Conservation (phyloP, 2,329 filamentous ascomycete genomes). For the Scytalidium lignicola region DNA sequence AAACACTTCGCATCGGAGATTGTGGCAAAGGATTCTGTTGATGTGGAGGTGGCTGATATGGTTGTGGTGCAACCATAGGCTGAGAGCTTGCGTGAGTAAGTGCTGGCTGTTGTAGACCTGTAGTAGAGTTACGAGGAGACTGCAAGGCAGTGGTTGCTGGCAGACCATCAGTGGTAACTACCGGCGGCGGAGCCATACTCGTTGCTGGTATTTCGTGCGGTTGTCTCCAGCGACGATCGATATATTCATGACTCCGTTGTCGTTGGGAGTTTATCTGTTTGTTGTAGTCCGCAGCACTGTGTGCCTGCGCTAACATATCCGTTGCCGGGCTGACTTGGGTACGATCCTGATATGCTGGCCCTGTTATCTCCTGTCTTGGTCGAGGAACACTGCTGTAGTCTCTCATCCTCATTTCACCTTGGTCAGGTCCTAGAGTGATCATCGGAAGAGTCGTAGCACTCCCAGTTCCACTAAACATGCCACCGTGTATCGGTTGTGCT, state of each 20-base stretch:
- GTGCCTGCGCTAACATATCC: conserved; percentile 80
- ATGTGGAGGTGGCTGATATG: conserved; percentile 69
- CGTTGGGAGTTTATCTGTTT: conserved; percentile 77
- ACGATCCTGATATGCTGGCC: conserved; percentile 82
- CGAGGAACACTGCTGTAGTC: conserved; percentile 82
- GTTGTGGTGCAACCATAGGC: conserved; percentile 42
- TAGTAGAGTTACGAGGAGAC: conserved; percentile 52
- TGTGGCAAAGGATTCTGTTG: conserved; percentile 68
- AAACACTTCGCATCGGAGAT: conserved; percentile 67
- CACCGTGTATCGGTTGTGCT: conserved; percentile 65
- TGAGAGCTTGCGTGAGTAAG: conserved; percentile 36
- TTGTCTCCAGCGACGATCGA: conserved; percentile 76
- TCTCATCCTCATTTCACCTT: conserved; percentile 69
- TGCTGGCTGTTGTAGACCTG: conserved; percentile 48
- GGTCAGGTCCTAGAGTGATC: conserved; percentile 75
- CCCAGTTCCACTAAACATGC: conserved; percentile 62
- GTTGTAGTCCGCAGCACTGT: conserved; percentile 87
- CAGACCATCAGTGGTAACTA: conserved; percentile 36
- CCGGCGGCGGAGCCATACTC: conserved; percentile 28
- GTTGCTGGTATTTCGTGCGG: conserved; percentile 70
- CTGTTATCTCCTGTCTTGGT: conserved; percentile 83
- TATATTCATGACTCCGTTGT: conserved; percentile 70
- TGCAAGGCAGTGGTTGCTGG: conserved; percentile 50
- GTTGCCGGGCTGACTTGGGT: conserved; percentile 68
- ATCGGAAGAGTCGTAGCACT: conserved; percentile 71